A percentile compares a stretch with the other conserved stretches of the same genome.
phyloP scores from a whole-genome alignment of 208 protist species.

The Trypanosoma boissoni region DNA sequence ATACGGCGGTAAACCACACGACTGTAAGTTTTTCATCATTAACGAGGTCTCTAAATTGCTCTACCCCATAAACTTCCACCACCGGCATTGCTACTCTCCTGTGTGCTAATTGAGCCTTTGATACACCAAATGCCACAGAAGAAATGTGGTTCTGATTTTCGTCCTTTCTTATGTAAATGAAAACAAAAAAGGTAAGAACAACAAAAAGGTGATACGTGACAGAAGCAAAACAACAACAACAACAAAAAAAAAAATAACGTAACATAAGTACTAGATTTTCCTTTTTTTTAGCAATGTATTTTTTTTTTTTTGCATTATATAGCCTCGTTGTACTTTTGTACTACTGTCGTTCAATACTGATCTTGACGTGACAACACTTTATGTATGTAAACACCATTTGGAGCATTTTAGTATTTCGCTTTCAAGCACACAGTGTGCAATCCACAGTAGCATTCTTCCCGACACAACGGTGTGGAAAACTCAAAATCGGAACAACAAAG shows the following conservation, averaged over 20 bases:
- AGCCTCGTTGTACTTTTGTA: no score
- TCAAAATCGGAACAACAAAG: not conserved
- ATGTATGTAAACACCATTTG: no score
- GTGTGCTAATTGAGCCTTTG: constrained; percentile 3
- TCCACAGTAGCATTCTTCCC: no score
- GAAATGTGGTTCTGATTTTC: constrained; percentile 5
- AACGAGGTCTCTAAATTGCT: constrained; percentile 71
- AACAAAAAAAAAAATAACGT: not conserved
- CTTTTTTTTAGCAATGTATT: no score
- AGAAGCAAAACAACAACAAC: constrained; percentile 4
- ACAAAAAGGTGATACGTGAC: not conserved
- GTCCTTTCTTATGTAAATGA: not conserved
- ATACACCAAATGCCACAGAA: no score
- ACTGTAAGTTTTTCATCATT: constrained; percentile 55
- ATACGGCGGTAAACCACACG: constrained; percentile 74
- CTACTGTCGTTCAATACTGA: no score
- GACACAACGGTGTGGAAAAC: no score
- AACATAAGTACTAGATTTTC: no score
- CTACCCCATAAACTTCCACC: constrained; percentile 65
- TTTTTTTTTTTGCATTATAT: no score
- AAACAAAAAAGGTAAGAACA: not conserved
- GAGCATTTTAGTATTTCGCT: no score
- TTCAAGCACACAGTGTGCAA: no score
- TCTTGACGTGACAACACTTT: no score
- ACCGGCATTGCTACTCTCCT: constrained; percentile 44